A percentile compares a stretch with the other conserved stretches of the same genome.
Evolutionary conservation across 2,329 filamentous ascomycete species (phyloP).

Genomic region (Samsoniella hepiali): DNA sequence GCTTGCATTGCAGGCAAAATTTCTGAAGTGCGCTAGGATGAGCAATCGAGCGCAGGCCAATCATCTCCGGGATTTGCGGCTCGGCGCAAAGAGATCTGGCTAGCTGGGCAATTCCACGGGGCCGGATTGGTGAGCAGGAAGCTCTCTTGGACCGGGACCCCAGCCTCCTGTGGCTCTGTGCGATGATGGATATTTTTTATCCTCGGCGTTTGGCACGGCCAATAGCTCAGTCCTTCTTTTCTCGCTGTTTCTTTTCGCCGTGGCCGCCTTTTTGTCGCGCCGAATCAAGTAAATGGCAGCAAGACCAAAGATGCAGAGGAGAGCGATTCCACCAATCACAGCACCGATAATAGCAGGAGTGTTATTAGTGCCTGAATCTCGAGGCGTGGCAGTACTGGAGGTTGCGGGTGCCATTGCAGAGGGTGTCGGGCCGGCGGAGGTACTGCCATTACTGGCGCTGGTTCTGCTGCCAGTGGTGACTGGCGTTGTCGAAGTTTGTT

Average conservation of each 20-base stretch:
- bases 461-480: not conserved
- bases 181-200: not conserved
- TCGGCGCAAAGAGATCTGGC: not conserved
- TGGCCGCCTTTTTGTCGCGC: not conserved
- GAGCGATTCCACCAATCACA: constrained; percentile 32
- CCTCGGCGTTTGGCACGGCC: not conserved
- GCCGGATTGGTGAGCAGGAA: not conserved
- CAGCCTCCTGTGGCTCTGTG: constrained; percentile 7
- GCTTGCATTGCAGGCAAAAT: too few species aligned
- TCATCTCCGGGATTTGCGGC: not conserved
- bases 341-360: constrained; percentile 34
- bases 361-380: constrained; percentile 22
- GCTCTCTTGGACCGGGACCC: not conserved
- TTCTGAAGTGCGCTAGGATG: too few species aligned
- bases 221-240: not conserved
- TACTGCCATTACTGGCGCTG: not conserved
- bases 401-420: not conserved
- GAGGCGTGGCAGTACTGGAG: not conserved
- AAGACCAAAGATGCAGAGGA: constrained; percentile 32
- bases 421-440: not conserved
- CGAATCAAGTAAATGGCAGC: constrained; percentile 21
- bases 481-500: not conserved
- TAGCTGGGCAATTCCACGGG: constrained; percentile 8
- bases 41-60: too few species aligned
- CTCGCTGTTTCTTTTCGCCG: not conserved